Evolutionary conservation across 495 filamentous ascomycete genomes (phyloP).

Genomic region (Lentithecium fluviatile): DNA sequence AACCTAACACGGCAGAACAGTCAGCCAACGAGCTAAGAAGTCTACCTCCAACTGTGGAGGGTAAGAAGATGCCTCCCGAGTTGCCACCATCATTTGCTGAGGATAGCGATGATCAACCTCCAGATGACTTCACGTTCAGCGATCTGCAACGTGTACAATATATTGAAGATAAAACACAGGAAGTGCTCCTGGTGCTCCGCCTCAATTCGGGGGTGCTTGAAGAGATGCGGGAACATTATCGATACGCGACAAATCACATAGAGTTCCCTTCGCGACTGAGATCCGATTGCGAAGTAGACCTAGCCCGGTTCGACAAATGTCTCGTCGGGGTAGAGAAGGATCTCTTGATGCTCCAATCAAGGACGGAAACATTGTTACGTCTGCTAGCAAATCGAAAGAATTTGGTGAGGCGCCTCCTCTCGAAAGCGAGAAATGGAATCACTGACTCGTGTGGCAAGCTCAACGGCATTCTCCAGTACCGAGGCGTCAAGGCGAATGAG

Average conservation of each 20-base stretch:
- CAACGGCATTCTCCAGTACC: constrained; percentile 37
- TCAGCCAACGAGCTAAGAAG: neutral
- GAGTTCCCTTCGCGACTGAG: constrained; percentile 10
- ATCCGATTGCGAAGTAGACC: constrained; percentile 12
- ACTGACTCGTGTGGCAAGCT: constrained; percentile 32
- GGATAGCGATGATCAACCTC: neutral
- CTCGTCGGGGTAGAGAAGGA: constrained; percentile 35
- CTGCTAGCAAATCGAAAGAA: constrained; percentile 36
- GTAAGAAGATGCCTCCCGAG: neutral
- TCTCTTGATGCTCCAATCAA: constrained; percentile 36
- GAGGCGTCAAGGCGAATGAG: constrained; percentile 40
- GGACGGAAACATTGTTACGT: constrained; percentile 36
- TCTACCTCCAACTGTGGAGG: neutral
- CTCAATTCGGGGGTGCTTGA: constrained; percentile 43
- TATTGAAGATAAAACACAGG: constrained; percentile 46
- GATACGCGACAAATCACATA: neutral
- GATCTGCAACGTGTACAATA: constrained; percentile 46
- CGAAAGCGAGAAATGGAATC: neutral
- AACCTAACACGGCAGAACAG: neutral
- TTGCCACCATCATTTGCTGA: neutral
- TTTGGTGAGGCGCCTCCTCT: constrained; percentile 29
- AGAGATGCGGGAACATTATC: constrained; percentile 43
- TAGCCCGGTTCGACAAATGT: constrained; percentile 32
- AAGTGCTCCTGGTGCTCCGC: constrained; percentile 42
- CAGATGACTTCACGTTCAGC: constrained; percentile 39